phyloP scores from a whole-genome alignment of 2,329 filamentous ascomycete species.

The Chalara sp. region DNA sequence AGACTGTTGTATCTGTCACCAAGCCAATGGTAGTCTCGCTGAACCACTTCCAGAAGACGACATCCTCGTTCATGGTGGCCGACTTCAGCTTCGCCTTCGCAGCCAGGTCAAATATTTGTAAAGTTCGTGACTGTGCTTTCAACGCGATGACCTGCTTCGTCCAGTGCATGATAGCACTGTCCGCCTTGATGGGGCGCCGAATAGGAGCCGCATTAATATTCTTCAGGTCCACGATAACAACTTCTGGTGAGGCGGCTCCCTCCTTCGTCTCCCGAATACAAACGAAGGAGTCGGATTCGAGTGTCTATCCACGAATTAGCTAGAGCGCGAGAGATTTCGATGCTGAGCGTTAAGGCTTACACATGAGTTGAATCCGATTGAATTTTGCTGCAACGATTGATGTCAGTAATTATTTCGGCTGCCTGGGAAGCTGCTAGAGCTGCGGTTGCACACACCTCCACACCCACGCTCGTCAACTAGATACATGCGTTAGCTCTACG shows the following conservation, averaged over 20 bases:
- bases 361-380: constrained; percentile 84
- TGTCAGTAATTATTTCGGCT: constrained; percentile 19
- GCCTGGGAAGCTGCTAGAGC: constrained; percentile 15
- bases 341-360: constrained; percentile 40
- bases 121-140: constrained; percentile 86
- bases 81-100: constrained; percentile 96
- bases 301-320: constrained; percentile 53
- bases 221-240: constrained; percentile 96
- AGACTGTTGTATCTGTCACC: constrained; percentile 85
- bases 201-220: constrained; percentile 90
- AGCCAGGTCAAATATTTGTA: constrained; percentile 95
- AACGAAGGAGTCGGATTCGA: constrained; percentile 95
- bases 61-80: constrained; percentile 91
- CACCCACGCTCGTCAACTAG: constrained; percentile 45
- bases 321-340: too few relatives aligned
- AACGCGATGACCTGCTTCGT: constrained; percentile 91
- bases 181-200: constrained; percentile 92
- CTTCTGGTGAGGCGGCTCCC: constrained; percentile 78
- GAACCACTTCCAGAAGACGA: constrained; percentile 99
- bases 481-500: constrained; percentile 21
- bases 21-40: constrained; percentile 82
- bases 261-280: constrained; percentile 93
- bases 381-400: constrained; percentile 44
- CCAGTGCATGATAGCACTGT: constrained; percentile 99
- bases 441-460: constrained; percentile 39